These are phyloP conservation scores for Quercus alba DNA, from an alignment of 306 rosid species.

Conservation along the genomic window DNA sequence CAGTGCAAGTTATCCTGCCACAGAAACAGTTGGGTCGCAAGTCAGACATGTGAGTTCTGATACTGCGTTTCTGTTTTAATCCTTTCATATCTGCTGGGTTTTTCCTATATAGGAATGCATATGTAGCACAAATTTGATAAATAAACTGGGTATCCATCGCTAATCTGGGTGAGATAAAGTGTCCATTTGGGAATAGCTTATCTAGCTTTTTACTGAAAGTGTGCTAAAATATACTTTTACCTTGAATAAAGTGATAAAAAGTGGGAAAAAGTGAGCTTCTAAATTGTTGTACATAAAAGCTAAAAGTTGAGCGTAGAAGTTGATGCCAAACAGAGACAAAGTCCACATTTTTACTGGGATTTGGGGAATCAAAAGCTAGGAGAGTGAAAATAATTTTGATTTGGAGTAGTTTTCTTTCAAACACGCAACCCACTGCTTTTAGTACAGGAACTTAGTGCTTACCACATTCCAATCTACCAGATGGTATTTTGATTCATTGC, in stretches of 20 bases:
- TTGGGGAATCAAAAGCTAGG: too few species aligned
- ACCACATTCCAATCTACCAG: not conserved
- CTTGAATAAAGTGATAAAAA: too few species aligned
- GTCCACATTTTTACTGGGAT: too few species aligned
- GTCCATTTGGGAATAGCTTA: too few species aligned
- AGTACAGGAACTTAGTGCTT: not conserved
- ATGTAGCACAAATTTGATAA: not conserved
- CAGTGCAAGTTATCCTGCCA: conserved; percentile 92
- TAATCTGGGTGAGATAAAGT: not conserved
- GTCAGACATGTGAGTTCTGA: conserved; percentile 89
- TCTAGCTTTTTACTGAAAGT: too few species aligned
- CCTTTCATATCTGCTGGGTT: not conserved
- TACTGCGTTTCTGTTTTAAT: not conserved
- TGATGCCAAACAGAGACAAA: too few species aligned
- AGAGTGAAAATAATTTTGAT: too few species aligned
- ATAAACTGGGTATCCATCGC: not conserved
- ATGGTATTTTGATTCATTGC: not conserved
- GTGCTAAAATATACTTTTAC: too few species aligned
- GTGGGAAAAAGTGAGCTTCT: too few species aligned
- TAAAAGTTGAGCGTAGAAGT: too few species aligned
- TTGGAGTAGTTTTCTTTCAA: not conserved
- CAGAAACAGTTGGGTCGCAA: conserved; percentile 94
- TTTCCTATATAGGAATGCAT: not conserved
- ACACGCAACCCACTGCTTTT: not conserved
- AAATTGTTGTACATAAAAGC: too few species aligned